Conservation (phyloP, 495 filamentous ascomycete genomes). For the Bathelium albidoporum region DNA sequence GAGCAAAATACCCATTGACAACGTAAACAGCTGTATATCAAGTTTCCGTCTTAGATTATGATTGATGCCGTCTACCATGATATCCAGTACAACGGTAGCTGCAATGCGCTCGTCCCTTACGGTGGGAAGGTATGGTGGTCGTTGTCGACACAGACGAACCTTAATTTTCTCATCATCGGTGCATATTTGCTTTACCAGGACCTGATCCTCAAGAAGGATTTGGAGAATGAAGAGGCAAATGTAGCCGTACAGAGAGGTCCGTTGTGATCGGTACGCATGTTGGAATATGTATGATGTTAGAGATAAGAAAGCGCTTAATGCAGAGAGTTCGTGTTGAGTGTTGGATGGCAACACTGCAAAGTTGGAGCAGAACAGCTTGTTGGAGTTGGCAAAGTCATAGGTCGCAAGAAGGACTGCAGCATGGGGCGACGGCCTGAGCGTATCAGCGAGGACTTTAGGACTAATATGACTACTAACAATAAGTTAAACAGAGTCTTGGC, state of each 20-base stretch:
- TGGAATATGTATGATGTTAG: conserved; percentile 86
- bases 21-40: conserved; percentile 76
- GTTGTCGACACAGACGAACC: conserved; percentile 81
- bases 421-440: conserved; percentile 59
- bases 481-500: conserved; percentile 65
- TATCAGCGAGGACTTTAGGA: neutral
- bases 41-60: conserved; percentile 83
- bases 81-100: conserved; percentile 68
- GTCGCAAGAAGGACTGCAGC: conserved; percentile 70
- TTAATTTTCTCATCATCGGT: conserved; percentile 63
- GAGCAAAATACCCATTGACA: conserved; percentile 30
- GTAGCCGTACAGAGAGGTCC: conserved; percentile 70
- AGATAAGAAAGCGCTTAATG: conserved; percentile 76
- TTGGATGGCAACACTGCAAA: conserved; percentile 54
- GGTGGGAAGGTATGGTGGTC: conserved; percentile 75
- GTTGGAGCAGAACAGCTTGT: conserved; percentile 89
- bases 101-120: conserved; percentile 59
- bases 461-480: conserved; percentile 40
- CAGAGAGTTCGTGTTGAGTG: conserved; percentile 58
- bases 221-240: conserved; percentile 75
- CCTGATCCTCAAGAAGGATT: conserved; percentile 77
- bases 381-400: conserved; percentile 89
- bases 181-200: conserved; percentile 75
- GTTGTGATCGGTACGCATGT: conserved; percentile 74
- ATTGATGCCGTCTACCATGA: conserved; percentile 79